These are phyloP conservation scores for Tricholoma furcatifolium DNA, from an alignment of 768 basidiomycete genomes.

Conservation along the genomic window DNA sequence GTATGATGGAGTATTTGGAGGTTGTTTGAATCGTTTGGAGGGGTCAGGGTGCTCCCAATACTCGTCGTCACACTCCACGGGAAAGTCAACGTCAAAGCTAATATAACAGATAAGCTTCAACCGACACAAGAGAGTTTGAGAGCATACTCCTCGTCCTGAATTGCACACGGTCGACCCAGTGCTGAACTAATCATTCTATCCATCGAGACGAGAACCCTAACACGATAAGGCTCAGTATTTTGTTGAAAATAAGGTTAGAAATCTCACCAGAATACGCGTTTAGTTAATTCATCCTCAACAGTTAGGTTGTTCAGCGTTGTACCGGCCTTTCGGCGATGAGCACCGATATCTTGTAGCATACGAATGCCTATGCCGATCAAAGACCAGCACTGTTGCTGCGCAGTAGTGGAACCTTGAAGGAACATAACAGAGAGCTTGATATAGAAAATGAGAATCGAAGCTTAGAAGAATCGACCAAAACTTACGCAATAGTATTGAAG, in stretches of 20 bases:
- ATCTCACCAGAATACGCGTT: constrained; percentile 61
- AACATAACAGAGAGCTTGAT: constrained; percentile 51
- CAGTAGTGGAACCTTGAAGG: constrained; percentile 55
- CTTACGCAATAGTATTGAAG: constrained; percentile 65
- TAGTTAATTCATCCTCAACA: constrained; percentile 72
- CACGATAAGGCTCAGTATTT: neutral
- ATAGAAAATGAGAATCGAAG: neutral
- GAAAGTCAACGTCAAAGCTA: constrained; percentile 75
- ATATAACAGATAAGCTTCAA: neutral
- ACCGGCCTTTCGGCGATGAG: constrained; percentile 47
- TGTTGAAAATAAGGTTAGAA: constrained; percentile 9
- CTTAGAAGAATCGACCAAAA: constrained; percentile 5
- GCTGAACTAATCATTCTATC: constrained; percentile 51
- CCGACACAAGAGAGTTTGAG: constrained; percentile 3
- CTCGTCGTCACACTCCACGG: constrained; percentile 66
- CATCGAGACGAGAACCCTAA: constrained; percentile 55
- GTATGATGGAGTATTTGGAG: constrained; percentile 55
- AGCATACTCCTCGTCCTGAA: constrained; percentile 78
- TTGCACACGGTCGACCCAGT: constrained; percentile 72
- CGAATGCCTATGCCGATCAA: constrained; percentile 72
- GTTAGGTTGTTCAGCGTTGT: constrained; percentile 29
- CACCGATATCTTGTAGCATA: constrained; percentile 76
- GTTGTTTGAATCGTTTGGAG: constrained; percentile 65
- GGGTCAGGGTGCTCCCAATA: constrained; percentile 70
- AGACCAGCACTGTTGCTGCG: constrained; percentile 68